Base-by-base conservation (phyloP, 208 protist genomes). In the Zelonia costaricensis region DNA sequence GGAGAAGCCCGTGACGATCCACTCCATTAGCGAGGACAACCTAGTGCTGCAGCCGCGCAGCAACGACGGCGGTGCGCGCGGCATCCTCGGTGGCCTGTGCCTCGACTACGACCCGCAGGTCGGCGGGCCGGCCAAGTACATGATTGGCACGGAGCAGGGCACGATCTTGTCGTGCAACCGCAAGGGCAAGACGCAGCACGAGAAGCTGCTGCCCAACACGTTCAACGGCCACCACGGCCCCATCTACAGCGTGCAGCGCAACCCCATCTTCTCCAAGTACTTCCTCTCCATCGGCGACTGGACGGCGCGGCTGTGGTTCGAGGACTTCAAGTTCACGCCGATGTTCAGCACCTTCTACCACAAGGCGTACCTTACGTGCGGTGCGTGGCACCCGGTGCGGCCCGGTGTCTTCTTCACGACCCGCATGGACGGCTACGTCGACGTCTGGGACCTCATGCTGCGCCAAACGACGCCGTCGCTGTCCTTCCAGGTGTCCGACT, bases 251-350 rank as follows among this genome's bases (percentile, higher is more conserved):
- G 88, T 99, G 25, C 82, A 96, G 81, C 81, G 97, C 40, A 98
- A 98, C 82, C 93, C 95, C 3, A 80, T 88, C 60, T 97, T 97
- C 69, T 90, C 91, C 43, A 98, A 98, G 82, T 98, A 97, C 89
- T 99, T 99, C 71, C 71, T 99, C 46, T 92, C 95, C 18, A 83
- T 98, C 35, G 97, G 97, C 18, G 97, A 99, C 80, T 99, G 97
- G 97, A 95, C 95, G 2, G 90, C 91, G 0, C 86, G 94, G 47
- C 76, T 99, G 59, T 99, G 97, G 97, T 95, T 91, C 68, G 97
- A 98, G 63, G 97, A 99, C 73, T 94, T 95, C 74, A 94, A 93
- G 71, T 92, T 94, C 70, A 92, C 84, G 20, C 87, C 97, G 6
- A 96, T 98, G 80, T 95, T 97, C 86, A 97, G 91, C 62, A 98